Conservation (phyloP, 306 rosid species). For the Cucurbita maxima region DNA sequence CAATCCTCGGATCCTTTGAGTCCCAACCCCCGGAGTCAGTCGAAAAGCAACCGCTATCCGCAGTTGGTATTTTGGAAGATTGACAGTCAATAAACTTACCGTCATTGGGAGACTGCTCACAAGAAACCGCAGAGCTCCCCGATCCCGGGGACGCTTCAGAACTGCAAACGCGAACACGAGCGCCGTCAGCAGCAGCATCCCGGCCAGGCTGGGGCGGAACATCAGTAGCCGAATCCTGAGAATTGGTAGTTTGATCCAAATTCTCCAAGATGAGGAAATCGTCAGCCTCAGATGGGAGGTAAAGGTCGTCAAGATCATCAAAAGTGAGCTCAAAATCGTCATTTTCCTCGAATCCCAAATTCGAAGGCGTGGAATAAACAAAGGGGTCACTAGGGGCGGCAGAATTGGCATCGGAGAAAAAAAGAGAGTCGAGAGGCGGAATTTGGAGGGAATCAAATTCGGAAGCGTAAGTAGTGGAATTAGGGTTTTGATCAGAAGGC, state of each 20-base stretch:
- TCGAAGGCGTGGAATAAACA: constrained; percentile 34
- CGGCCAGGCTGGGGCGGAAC: not conserved
- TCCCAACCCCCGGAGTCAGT: constrained; percentile 13
- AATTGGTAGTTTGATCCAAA: constrained; percentile 6
- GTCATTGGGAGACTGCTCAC: not conserved
- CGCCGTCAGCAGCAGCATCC: not conserved
- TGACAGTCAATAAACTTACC: not conserved
- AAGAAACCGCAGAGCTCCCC: constrained; percentile 2
- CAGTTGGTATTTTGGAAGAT: constrained; percentile 13
- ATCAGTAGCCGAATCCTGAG: not conserved
- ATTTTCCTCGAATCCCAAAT: constrained; percentile 21
- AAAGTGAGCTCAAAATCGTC: constrained; percentile 52
- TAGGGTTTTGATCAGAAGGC: constrained; percentile 9
- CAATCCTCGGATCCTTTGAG: constrained; percentile 6
- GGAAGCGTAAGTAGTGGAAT: constrained; percentile 13
- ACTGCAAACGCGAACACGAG: constrained; percentile 16
- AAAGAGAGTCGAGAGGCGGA: constrained; percentile 47
- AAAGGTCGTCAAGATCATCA: constrained; percentile 45
- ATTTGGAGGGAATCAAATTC: constrained; percentile 29
- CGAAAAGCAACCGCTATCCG: constrained; percentile 10
- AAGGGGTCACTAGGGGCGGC: constrained; percentile 3
- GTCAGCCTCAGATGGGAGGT: constrained; percentile 42
- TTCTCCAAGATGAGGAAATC: constrained; percentile 27
- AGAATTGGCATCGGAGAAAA: constrained; percentile 12
- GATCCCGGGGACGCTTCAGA: constrained; percentile 19